Evolutionary conservation across 352 stramenopile genomes (phyloP).

Genomic region (Blastocystis sp.): DNA sequence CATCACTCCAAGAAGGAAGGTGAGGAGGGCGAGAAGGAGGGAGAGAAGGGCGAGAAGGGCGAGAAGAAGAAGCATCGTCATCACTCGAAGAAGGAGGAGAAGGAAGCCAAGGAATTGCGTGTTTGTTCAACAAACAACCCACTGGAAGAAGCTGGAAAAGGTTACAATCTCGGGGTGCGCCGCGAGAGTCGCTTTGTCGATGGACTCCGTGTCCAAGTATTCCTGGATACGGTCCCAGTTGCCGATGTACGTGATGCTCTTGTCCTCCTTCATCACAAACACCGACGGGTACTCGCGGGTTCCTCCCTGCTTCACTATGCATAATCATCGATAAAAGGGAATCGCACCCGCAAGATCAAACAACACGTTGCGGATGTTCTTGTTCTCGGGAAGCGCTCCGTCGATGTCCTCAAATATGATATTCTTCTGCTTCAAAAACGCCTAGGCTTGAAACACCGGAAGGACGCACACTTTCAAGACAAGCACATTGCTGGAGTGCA

Average conservation of each 20-base stretch:
- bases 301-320: not conserved
- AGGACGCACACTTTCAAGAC: slow-evolving; percentile 11
- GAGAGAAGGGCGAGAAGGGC: slow-evolving; percentile 1
- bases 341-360: slow-evolving; percentile 49
- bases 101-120: not conserved
- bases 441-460: not conserved
- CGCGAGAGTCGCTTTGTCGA: slow-evolving; percentile 3
- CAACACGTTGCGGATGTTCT: slow-evolving; percentile 36
- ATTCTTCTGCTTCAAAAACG: not conserved
- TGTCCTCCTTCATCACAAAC: slow-evolving; percentile 40
- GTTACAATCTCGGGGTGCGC: slow-evolving; percentile 28
- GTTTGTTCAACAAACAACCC: slow-evolving; percentile 52
- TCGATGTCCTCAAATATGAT: slow-evolving; percentile 51
- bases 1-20: slow-evolving; percentile 22
- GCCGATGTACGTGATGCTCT: slow-evolving; percentile 32
- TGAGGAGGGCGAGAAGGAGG: not conserved
- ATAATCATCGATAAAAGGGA: not conserved
- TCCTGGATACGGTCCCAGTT: slow-evolving; percentile 48
- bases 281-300: slow-evolving; percentile 13
- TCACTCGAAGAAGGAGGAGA: slow-evolving; percentile 25
- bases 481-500: slow-evolving; percentile 1
- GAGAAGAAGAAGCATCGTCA: slow-evolving; percentile 9
- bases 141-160: slow-evolving; percentile 35
- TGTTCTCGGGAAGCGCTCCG: slow-evolving; percentile 11
- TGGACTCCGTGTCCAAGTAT: slow-evolving; percentile 17